These are phyloP conservation scores for Backusella tarrabulga DNA, from an alignment of 192 early-diverging fungal species.

Conservation along the genomic window DNA sequence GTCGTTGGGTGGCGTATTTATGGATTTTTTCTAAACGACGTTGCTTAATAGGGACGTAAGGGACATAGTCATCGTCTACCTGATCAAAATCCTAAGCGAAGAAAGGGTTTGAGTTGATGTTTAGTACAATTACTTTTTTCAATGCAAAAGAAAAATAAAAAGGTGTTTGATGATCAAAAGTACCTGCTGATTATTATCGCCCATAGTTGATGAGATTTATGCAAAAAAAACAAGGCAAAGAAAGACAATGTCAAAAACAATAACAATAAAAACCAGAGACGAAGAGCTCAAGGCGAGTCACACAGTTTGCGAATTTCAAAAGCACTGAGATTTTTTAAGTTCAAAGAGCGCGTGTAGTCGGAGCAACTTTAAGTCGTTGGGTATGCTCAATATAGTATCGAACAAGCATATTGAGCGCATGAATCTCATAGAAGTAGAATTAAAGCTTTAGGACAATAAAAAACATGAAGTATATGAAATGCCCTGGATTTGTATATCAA, in stretches of 20 bases:
- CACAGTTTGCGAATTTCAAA: background rate
- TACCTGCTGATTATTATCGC: background rate
- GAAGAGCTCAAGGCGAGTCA: background rate
- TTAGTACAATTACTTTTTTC: too few species aligned
- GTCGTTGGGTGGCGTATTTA: conserved; percentile 37
- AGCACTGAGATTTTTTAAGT: background rate
- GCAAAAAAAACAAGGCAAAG: background rate
- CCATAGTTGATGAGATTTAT: background rate
- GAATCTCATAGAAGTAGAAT: too few species aligned
- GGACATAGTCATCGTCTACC: conserved; percentile 64
- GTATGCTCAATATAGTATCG: too few species aligned
- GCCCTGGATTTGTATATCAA: too few species aligned
- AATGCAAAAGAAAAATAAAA: background rate
- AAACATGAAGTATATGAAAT: too few species aligned
- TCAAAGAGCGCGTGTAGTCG: background rate
- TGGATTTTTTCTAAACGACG: conserved; percentile 57
- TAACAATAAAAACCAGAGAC: background rate
- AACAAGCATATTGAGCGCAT: too few species aligned
- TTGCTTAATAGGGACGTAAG: conserved; percentile 72
- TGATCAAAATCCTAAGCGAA: background rate
- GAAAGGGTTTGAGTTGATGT: background rate
- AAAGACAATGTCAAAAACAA: background rate
- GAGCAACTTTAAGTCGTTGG: too few species aligned
- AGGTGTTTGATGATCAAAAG: background rate
- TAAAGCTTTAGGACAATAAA: too few species aligned